Evolutionary conservation across 768 basidiomycete species (phyloP), one percentile per base, ranked within the genome.

Genomic region (Russula ochroleuca): DNA sequence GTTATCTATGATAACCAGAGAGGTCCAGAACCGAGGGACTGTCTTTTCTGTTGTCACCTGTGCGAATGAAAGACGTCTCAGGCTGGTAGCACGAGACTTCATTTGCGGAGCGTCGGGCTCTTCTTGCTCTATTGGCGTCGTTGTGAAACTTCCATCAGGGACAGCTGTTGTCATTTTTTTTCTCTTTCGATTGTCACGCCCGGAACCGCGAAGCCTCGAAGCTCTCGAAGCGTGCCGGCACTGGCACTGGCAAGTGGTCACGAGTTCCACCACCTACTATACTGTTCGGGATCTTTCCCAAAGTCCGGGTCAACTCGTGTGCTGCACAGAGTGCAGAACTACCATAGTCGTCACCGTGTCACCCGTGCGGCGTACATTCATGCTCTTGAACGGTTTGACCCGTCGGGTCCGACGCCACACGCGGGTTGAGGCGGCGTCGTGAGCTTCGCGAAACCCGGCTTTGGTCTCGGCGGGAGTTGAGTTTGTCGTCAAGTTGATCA

Each of bases 181-280:
- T 33, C 23, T 37, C 23, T 37, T 37, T 53, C 52, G 35, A 43
- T 54, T 7, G 35, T 33, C 55, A 35, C 23, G 11, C 10, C 21
- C 10, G 14, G 19, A 23, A n/a, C 5, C 9, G 48, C 6, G 62
- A 59, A 52, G 40, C 28, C n/a, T n/a, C n/a, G n/a, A n/a, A 28
- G 28, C 28, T 28, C 8, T 25, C 10, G 41, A 45, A 41, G 40
- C 54, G 3, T 63, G 56, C 56, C 49, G 56, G 51, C 23, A 63
- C 40, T 2, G 17, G 15, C 40, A 28, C 2, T 28, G 28, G 28
- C 28, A 28, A 41, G 41, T 43, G 9, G 47, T 50, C 54, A 56
- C 35, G 25, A 40, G 48, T 40, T n/a, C n/a, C n/a, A n/a, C 38
- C 38, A 38, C 37, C n/a, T 38, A 21, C n/a, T 47, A 19, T 10